Percentiles rank a stretch among this genome's conserved stretches.
phyloP scores from a whole-genome alignment of 768 basidiomycete species.

The Nidula microcarpa region DNA sequence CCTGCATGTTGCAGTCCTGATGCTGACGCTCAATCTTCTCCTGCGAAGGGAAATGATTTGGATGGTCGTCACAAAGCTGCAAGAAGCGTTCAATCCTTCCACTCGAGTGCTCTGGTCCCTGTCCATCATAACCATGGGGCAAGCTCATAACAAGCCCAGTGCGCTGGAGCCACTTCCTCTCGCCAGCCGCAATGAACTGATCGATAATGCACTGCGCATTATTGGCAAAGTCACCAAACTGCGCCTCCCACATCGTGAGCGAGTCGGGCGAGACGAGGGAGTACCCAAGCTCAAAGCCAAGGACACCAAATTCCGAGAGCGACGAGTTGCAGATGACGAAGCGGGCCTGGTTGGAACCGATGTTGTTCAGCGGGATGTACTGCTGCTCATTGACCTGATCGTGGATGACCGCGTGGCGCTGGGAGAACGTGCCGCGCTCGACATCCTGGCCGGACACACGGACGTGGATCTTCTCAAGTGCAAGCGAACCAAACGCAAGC shows the following conservation, averaged over 20 bases:
- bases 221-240: slow-evolving; percentile 98
- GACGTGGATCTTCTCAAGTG: slow-evolving; percentile 90
- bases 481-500: slow-evolving; percentile 91
- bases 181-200: slow-evolving; percentile 96
- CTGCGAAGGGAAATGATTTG: slow-evolving; percentile 80
- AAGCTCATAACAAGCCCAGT: slow-evolving; percentile 85
- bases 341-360: slow-evolving; percentile 82
- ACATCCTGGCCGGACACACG: slow-evolving; percentile 98
- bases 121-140: slow-evolving; percentile 97
- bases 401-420: slow-evolving; percentile 95
- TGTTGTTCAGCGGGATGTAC: slow-evolving; percentile 86
- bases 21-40: slow-evolving; percentile 94
- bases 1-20: slow-evolving; percentile 99
- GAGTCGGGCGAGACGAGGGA: slow-evolving; percentile 94
- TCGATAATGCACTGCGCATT: slow-evolving; percentile 98
- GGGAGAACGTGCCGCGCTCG: slow-evolving; percentile 98
- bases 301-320: slow-evolving; percentile 89
- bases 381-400: slow-evolving; percentile 92
- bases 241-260: slow-evolving; percentile 97
- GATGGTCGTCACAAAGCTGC: slow-evolving; percentile 97
- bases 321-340: slow-evolving; percentile 98
- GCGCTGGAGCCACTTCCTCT: slow-evolving; percentile 96
- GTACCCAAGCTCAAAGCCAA: slow-evolving; percentile 98
- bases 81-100: slow-evolving; percentile 95
- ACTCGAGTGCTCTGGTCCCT: slow-evolving; percentile 97